Evolutionary conservation across 225 moss, liverwort and hornwort genomes (phyloP), one percentile per base, ranked within the genome.

Genomic region (Takakia lepidozioides): DNA sequence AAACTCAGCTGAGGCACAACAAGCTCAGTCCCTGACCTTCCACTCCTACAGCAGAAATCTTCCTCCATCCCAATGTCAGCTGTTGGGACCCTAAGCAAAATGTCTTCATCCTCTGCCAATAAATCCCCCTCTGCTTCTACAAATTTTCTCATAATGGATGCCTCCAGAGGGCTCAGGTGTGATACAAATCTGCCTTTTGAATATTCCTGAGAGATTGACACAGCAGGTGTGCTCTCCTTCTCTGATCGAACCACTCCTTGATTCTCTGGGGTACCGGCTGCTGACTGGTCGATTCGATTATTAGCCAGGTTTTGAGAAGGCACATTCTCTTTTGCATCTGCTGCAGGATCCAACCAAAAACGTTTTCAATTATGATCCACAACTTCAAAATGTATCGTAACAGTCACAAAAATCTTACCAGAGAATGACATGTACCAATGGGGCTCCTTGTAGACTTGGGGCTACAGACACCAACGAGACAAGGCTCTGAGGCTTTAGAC

Each of bases 61-160:
- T 19, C 52, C 20, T 65, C 49, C 37, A 78, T 50, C 22, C 73
- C 78, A 19, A 32, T 7, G 11, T 32, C 32, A 32, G 32, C 8
- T 0, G 56, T 52, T 18, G 59, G 30, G 27, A 69, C 78, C 35
- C 56, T 34, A 15, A 59, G 69, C 49, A 78, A 66, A 48, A 78
- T 66, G 16, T 63, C 78, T 45, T 78, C 78, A 28, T 78, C 69
- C 66, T 78, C 78, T 8, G 73, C 78, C 69, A 78, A 66, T 23
- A 78, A 32, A 49, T 78, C 78, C 28, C 78, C 78, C 56, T 62
- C 78, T 10, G 78, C 78, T 59, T 78, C 78, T 46, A 65, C 69
- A 57, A 78, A 78, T 6, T 69, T 73, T 32, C 59, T 57, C 23
- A 69, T 78, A 40, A 78, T 78, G 20, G 58, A 47, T 0, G 69